Conservation (phyloP, 495 filamentous ascomycete species). For the Penicillium steckii region DNA sequence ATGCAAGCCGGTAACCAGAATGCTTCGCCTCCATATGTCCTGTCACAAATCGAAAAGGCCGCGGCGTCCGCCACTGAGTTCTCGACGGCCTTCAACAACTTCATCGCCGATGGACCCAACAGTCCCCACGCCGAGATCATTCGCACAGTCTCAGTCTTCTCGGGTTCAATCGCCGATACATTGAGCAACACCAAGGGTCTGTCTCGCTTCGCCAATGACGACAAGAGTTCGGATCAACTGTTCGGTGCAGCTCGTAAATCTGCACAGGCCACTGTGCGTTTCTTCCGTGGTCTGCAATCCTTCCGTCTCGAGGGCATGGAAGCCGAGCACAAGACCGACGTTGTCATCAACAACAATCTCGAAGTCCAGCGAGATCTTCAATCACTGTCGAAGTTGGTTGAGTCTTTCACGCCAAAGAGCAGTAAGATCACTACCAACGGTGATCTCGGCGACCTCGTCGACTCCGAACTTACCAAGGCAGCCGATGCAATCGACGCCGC, state of each 20-base stretch:
- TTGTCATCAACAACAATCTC: constrained; percentile 93
- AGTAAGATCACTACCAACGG: constrained; percentile 77
- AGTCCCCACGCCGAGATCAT: constrained; percentile 89
- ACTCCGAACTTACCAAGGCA: constrained; percentile 88
- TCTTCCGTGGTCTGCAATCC: constrained; percentile 92
- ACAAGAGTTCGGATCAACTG: constrained; percentile 86
- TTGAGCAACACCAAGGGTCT: constrained; percentile 95
- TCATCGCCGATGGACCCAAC: constrained; percentile 94
- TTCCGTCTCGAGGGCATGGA: constrained; percentile 90
- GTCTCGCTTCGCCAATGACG: constrained; percentile 89
- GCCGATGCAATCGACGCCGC: constrained; percentile 94
- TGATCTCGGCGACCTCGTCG: constrained; percentile 90
- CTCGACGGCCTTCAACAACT: constrained; percentile 95
- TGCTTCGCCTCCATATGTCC: constrained; percentile 90
- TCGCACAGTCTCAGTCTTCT: constrained; percentile 85
- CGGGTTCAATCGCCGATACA: constrained; percentile 89
- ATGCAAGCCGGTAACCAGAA: constrained; percentile 99
- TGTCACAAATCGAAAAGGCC: constrained; percentile 96
- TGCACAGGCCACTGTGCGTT: constrained; percentile 85
- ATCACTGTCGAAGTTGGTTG: constrained; percentile 85
- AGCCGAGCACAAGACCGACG: constrained; percentile 83
- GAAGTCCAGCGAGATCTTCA: constrained; percentile 92
- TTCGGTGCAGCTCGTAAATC: constrained; percentile 78
- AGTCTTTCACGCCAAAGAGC: constrained; percentile 83
- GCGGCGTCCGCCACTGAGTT: constrained; percentile 94